These are phyloP conservation scores for Auriscalpium orientale DNA, from an alignment of 768 basidiomycete species.

Conservation along the genomic window DNA sequence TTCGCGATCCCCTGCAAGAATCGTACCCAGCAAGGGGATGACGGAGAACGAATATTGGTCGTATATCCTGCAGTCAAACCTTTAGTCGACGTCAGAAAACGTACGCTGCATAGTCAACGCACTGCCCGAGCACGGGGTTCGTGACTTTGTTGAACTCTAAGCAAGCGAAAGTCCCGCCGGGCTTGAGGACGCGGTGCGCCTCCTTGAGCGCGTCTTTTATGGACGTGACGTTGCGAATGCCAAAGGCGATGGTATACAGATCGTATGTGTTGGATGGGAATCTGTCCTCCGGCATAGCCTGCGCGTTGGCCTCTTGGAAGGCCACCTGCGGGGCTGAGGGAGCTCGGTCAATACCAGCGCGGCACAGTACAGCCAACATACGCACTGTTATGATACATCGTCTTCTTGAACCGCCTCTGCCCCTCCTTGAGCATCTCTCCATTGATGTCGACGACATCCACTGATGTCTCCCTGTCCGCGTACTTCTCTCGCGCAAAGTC, in stretches of 20 bases:
- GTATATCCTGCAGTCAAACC: constrained; percentile 53
- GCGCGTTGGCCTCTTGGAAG: constrained; percentile 92
- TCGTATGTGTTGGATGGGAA: constrained; percentile 85
- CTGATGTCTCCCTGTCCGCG: constrained; percentile 77
- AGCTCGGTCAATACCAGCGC: constrained; percentile 2
- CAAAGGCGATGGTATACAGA: constrained; percentile 97
- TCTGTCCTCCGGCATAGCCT: constrained; percentile 54
- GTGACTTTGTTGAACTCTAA: constrained; percentile 93
- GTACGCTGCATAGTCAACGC: constrained; percentile 27
- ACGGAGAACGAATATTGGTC: constrained; percentile 94
- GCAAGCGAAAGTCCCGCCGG: constrained; percentile 92
- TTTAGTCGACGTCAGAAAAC: background rate
- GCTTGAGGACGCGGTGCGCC: constrained; percentile 90
- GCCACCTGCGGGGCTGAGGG: constrained; percentile 79
- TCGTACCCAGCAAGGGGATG: constrained; percentile 92
- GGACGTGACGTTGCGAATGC: constrained; percentile 95
- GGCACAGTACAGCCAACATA: constrained; percentile 7
- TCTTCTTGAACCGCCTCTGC: constrained; percentile 83
- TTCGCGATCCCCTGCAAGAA: constrained; percentile 88
- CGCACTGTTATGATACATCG: constrained; percentile 97
- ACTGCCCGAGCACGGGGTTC: constrained; percentile 83
- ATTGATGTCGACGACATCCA: constrained; percentile 92
- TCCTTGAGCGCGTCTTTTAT: constrained; percentile 82
- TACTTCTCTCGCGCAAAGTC: constrained; percentile 86
- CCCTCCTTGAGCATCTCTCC: constrained; percentile 84